Conservation (phyloP, 805 yeast species). For the Naumovozyma castellii region DNA sequence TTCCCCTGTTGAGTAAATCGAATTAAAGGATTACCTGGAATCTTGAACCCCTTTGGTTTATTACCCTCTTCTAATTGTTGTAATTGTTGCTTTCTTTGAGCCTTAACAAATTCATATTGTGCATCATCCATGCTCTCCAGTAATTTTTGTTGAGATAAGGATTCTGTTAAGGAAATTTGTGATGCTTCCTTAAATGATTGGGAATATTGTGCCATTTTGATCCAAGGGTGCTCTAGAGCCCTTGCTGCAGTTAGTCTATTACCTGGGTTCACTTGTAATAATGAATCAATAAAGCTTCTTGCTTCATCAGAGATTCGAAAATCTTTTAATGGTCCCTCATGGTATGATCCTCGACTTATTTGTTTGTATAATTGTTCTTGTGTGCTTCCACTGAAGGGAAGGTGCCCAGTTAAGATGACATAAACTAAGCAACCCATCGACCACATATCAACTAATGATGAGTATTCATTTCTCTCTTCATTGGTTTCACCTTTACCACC, state of each 20-base stretch:
- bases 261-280: constrained; percentile 70
- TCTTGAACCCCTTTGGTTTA: constrained; percentile 20
- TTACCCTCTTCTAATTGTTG: constrained; percentile 10
- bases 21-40: constrained; percentile 22
- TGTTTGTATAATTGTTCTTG: constrained; percentile 76
- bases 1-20: constrained; percentile 21
- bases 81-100: constrained; percentile 13
- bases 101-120: constrained; percentile 23
- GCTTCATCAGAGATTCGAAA: constrained; percentile 61
- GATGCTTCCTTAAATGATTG: background rate
- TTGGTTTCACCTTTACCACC: constrained; percentile 27
- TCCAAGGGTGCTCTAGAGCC: constrained; percentile 80
- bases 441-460: constrained; percentile 94
- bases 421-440: constrained; percentile 90
- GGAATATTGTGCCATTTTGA: constrained; percentile 25
- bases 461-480: constrained; percentile 40
- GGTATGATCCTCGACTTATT: constrained; percentile 70
- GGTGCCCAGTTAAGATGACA: constrained; percentile 83
- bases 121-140: constrained; percentile 31
- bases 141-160: constrained; percentile 55
- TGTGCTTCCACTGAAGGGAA: constrained; percentile 90
- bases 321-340: constrained; percentile 61
- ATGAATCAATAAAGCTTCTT: constrained; percentile 55
- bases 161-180: constrained; percentile 53
- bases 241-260: constrained; percentile 62